Base-by-base conservation (phyloP, 2,329 filamentous ascomycete genomes). In the Plenodomus biglobosus region DNA sequence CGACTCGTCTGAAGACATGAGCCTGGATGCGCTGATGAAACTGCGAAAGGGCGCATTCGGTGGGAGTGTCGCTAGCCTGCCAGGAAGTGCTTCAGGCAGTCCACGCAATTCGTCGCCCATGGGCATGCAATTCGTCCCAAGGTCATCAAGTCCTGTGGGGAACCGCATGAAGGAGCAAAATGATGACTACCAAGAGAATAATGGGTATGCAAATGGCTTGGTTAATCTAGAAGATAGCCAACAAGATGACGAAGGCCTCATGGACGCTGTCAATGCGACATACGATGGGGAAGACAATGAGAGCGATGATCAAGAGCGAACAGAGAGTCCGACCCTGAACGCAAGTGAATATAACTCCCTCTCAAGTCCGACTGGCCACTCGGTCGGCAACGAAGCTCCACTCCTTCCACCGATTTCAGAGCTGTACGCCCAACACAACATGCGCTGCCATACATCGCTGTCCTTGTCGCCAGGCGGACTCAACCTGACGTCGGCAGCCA, bases 31-130 rank as follows among this genome's bases (percentile, higher is more conserved):
- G 1, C 76, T 95, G 15, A 78, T 90, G 72, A 86, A 85, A 52
- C 72, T 95, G 36, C 83, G 91, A 3, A 85, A 83, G 10, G 85
- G 82, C 41, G 86, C 90, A 0, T 96, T 89, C 82, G 90, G 90
- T 19, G 87, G 88, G 3, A 94, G 89, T 48, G 87, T 90, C 61
- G 84, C 80, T 1, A 92, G 88, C 60, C 73, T 68, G 8, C 64
- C 91, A 5, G 78, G 78, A 42, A 87, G 82, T 55, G 61, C 60
- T 16, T 55, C 59, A 3, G 66, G 64, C 35, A 73, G 68, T 37
- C 69, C 70, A 7, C 59, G 70, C 21, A 72, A 68, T 41, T 70
- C 68, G 7, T 71, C 64, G 8, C 65, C 68, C 10, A 66, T 74
- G 73, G 42, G 73, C 36, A 65, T 69, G 62, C 68, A 70, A 36